phyloP scores from a whole-genome alignment of 2,329 filamentous ascomycete genomes.

The Cyphellophora europaea region DNA sequence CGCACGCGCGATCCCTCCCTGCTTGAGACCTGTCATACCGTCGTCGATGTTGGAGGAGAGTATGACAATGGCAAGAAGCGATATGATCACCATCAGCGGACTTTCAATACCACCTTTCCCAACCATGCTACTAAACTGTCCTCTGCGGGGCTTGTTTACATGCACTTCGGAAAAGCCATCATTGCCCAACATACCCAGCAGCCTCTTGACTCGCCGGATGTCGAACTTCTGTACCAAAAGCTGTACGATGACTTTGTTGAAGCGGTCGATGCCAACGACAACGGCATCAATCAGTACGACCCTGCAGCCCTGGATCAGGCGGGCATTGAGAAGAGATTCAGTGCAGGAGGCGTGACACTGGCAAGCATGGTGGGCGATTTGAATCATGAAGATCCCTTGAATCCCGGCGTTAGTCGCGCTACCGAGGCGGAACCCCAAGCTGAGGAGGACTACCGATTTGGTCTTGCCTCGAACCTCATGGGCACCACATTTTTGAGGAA shows the following conservation, averaged over 20 bases:
- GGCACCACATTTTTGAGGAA: slow-evolving; percentile 81
- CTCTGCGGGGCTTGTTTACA: slow-evolving; percentile 85
- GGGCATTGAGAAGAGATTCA: slow-evolving; percentile 72
- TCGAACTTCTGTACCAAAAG: slow-evolving; percentile 72
- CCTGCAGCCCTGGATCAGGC: slow-evolving; percentile 57
- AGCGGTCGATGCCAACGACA: slow-evolving; percentile 95
- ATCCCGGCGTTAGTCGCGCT: slow-evolving; percentile 36
- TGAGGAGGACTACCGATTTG: slow-evolving; percentile 73
- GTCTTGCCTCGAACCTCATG: slow-evolving; percentile 68
- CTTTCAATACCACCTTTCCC: slow-evolving; percentile 79
- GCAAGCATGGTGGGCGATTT: slow-evolving; percentile 72
- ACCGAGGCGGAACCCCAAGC: slow-evolving; percentile 51
- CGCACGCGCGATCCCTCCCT: slow-evolving; percentile 77
- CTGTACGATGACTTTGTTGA: slow-evolving; percentile 91
- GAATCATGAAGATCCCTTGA: slow-evolving; percentile 54
- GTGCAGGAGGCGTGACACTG: slow-evolving; percentile 71
- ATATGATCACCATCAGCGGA: slow-evolving; percentile 96
- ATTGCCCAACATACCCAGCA: slow-evolving; percentile 59
- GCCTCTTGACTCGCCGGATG: slow-evolving; percentile 53
- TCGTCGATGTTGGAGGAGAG: slow-evolving; percentile 94
- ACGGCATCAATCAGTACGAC: slow-evolving; percentile 80
- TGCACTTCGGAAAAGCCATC: slow-evolving; percentile 86
- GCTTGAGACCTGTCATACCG: slow-evolving; percentile 78
- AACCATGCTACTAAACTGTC: slow-evolving; percentile 78
- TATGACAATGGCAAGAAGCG: slow-evolving; percentile 70